Conservation (phyloP, 345 rosid genomes). For the Melaleuca quinquenervia region DNA sequence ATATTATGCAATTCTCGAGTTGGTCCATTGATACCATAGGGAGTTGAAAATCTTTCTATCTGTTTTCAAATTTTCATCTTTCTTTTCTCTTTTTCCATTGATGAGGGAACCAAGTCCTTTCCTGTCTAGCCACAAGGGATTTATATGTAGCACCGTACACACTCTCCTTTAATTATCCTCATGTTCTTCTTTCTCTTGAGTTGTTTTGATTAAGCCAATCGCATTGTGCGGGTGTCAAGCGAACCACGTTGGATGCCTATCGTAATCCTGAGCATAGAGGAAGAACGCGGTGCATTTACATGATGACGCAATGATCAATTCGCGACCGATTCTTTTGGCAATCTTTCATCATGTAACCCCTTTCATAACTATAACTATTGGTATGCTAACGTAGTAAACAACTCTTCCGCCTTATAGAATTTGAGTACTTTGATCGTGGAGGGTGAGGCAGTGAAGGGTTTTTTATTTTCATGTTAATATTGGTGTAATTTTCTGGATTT, state of each 20-base stretch:
- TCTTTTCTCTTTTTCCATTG: not conserved
- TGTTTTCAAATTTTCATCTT: no score
- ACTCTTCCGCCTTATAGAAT: not conserved
- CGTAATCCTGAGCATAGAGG: not conserved
- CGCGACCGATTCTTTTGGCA: not conserved
- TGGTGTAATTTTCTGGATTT: not conserved
- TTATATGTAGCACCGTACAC: not conserved
- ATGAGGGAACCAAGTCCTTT: not conserved
- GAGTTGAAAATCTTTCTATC: not conserved
- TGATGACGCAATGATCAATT: not conserved
- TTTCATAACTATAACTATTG: not conserved
- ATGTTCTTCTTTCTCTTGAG: not conserved
- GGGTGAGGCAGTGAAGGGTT: not conserved
- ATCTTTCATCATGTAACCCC: not conserved
- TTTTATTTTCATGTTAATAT: not conserved
- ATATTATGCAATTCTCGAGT: slow-evolving; percentile 16
- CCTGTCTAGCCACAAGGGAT: not conserved
- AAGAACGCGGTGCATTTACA: not conserved
- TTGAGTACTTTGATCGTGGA: not conserved
- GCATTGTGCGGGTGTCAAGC: not conserved
- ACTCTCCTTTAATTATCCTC: not conserved
- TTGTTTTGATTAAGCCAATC: not conserved
- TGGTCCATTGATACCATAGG: not conserved
- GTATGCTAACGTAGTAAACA: not conserved
- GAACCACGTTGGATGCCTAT: not conserved